Evolutionary conservation across 1,139 yeast genomes (phyloP).

Genomic region (Wickerhamomyces sp.): DNA sequence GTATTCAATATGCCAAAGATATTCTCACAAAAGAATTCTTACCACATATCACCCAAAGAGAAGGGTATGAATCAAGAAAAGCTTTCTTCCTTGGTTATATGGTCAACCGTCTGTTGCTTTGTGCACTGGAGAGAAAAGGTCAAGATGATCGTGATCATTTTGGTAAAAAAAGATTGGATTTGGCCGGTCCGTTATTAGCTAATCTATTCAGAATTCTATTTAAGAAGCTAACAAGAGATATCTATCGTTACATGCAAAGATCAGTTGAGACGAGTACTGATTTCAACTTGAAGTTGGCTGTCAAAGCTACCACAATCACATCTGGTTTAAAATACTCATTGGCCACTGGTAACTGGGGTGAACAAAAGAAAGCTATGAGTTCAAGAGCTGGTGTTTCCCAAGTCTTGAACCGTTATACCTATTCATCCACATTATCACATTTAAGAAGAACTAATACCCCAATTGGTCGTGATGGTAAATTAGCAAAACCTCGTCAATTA

Average conservation of each 20-base stretch:
- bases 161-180: constrained; percentile 95
- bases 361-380: constrained; percentile 98
- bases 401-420: constrained; percentile 95
- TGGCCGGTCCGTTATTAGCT: constrained; percentile 97
- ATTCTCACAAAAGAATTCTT: constrained; percentile 91
- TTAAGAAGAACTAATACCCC: constrained; percentile 98
- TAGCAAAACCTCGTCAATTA: constrained; percentile 96
- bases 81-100: constrained; percentile 97
- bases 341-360: constrained; percentile 99
- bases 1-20: constrained; percentile 97
- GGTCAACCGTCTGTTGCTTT: constrained; percentile 89
- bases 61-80: constrained; percentile 94
- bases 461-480: constrained; percentile 97
- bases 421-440: constrained; percentile 95
- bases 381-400: constrained; percentile 99
- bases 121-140: constrained; percentile 96
- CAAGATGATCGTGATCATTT: constrained; percentile 99
- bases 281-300: constrained; percentile 93
- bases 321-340: constrained; percentile 95
- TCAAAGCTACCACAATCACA: constrained; percentile 93
- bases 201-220: constrained; percentile 90
- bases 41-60: constrained; percentile 96
- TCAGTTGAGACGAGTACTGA: constrained; percentile 98
- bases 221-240: constrained; percentile 90
- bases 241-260: constrained; percentile 97